These are phyloP conservation scores for Phytophthora syringae DNA, from an alignment of 352 stramenopile genomes.

Conservation along the genomic window DNA sequence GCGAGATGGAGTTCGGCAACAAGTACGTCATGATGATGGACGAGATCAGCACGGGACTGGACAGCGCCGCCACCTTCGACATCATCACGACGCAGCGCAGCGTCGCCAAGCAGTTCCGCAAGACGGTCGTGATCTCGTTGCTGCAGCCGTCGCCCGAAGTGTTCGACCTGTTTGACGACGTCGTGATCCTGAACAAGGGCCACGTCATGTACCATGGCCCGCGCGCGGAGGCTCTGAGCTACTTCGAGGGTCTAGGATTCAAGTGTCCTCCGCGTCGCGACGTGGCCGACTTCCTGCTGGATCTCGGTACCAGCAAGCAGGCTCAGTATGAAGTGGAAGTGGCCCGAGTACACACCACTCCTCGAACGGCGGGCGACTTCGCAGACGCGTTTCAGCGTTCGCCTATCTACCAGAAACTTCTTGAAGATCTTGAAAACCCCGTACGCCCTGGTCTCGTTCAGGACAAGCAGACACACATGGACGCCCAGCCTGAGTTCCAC, in stretches of 20 bases:
- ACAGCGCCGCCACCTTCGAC: constrained; percentile 68
- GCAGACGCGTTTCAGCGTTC: constrained; percentile 28
- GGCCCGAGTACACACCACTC: not conserved
- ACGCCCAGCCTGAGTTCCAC: constrained; percentile 50
- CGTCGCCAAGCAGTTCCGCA: constrained; percentile 56
- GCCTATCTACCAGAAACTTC: constrained; percentile 15
- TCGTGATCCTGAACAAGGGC: constrained; percentile 93
- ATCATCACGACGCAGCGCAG: constrained; percentile 60
- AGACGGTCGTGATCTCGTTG: constrained; percentile 78
- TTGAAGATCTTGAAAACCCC: constrained; percentile 18
- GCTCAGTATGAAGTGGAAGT: constrained; percentile 34
- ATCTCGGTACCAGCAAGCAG: constrained; percentile 54
- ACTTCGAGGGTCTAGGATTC: constrained; percentile 84
- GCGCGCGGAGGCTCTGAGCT: constrained; percentile 60
- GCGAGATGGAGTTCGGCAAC: constrained; percentile 86
- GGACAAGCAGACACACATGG: constrained; percentile 81
- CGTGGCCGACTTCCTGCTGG: constrained; percentile 91
- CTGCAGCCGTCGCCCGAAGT: constrained; percentile 93
- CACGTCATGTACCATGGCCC: constrained; percentile 89
- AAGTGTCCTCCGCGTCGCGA: constrained; percentile 66
- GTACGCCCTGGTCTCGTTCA: constrained; percentile 11
- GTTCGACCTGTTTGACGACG: constrained; percentile 93
- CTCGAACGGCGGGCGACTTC: constrained; percentile 34
- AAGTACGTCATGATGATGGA: constrained; percentile 87
- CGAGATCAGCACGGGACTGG: constrained; percentile 72